Evolutionary conservation across 148 eudicot species (phyloP).

Genomic region (Chenopodium berlandieri): DNA sequence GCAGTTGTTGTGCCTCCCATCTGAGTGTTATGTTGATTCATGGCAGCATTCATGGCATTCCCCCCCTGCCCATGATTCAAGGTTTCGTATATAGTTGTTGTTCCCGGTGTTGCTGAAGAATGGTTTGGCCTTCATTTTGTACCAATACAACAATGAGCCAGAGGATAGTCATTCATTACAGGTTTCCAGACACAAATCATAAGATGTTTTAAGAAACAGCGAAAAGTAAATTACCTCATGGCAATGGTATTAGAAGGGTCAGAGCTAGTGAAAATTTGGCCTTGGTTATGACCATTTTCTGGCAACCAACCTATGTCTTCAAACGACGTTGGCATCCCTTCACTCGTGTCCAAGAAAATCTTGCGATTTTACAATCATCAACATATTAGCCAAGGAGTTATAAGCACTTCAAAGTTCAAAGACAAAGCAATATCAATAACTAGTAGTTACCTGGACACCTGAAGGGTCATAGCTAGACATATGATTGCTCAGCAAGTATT

Average conservation of each 20-base stretch:
- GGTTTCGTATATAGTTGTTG: constrained; percentile 28
- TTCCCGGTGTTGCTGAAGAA: constrained; percentile 18
- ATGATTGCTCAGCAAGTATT: constrained; percentile 44
- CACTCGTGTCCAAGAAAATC: constrained; percentile 44
- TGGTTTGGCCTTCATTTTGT: constrained; percentile 18
- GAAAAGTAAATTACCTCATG: constrained; percentile 15
- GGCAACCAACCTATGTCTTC: constrained; percentile 48
- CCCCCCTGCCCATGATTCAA: constrained; percentile 17
- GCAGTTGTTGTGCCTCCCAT: constrained; percentile 8
- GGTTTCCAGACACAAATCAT: neutral
- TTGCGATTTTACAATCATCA: neutral
- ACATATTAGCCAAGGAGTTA: neutral
- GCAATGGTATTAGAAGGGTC: constrained; percentile 28
- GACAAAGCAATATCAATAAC: neutral
- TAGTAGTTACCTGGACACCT: constrained; percentile 43
- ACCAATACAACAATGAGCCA: neutral
- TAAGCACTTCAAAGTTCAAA: neutral
- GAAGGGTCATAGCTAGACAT: constrained; percentile 38
- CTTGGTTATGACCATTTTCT: constrained; percentile 38
- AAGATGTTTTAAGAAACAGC: neutral
- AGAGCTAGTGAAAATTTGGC: constrained; percentile 32
- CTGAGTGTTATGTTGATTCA: constrained; percentile 22
- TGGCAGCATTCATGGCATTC: constrained; percentile 5
- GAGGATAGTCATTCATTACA: neutral
- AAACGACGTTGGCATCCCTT: constrained; percentile 46